phyloP scores from a whole-genome alignment of 345 rosid species.

The Lenwebbia sp. region DNA sequence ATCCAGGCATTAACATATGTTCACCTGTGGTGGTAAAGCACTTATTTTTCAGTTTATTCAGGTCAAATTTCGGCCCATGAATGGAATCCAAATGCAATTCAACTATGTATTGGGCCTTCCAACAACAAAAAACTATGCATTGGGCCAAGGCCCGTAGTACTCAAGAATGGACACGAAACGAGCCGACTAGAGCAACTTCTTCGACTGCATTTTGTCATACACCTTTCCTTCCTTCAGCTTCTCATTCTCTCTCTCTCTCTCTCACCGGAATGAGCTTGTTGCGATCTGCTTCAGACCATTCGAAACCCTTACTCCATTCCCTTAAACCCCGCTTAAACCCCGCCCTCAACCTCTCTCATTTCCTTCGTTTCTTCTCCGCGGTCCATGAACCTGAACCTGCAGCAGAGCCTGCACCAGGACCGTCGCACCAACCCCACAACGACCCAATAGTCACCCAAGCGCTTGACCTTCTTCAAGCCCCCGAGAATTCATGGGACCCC shows the following conservation, averaged over 20 bases:
- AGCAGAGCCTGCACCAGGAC: neutral
- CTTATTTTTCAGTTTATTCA: neutral
- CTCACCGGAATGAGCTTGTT: neutral
- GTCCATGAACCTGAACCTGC: neutral
- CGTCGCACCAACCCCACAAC: conserved; percentile 2
- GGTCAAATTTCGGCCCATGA: neutral
- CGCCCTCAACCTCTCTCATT: neutral
- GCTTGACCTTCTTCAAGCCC: conserved; percentile 29
- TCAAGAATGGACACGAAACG: neutral
- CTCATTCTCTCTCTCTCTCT: neutral
- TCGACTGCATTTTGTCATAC: neutral
- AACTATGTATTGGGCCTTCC: neutral
- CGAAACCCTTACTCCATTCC: neutral
- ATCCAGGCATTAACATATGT: too few relatives aligned
- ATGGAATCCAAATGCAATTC: neutral
- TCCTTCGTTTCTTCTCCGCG: conserved; percentile 18
- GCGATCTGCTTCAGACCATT: neutral
- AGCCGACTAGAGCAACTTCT: neutral
- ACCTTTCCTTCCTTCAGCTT: neutral
- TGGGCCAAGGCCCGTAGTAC: neutral
- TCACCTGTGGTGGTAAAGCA: too few relatives aligned
- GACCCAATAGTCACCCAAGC: conserved; percentile 22
- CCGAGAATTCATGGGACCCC: conserved; percentile 45
- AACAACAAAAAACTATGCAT: neutral
- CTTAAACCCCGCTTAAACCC: neutral